phyloP scores from a whole-genome alignment of 148 eudicot species.

The Talinum fruticosum region DNA sequence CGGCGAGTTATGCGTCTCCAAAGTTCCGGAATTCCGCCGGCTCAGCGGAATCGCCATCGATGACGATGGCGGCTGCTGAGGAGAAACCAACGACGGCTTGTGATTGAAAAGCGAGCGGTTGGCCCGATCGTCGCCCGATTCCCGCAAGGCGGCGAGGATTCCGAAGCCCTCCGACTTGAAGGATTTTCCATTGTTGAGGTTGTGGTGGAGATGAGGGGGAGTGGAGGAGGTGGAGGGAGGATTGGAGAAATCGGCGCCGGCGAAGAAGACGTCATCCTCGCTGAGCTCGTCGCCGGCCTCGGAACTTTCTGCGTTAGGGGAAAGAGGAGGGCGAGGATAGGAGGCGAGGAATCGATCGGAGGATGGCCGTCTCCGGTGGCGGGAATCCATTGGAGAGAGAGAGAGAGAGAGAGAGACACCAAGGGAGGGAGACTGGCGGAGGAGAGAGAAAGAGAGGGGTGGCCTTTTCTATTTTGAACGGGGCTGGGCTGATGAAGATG shows the following conservation, averaged over 20 bases:
- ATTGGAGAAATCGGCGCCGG: slow-evolving; percentile 21
- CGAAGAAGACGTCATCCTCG: slow-evolving; percentile 44
- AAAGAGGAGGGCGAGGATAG: slow-evolving; percentile 10
- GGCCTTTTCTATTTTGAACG: not conserved
- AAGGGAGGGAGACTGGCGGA: slow-evolving; percentile 13
- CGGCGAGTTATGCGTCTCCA: not conserved
- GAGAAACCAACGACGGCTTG: not conserved
- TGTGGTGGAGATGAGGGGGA: not conserved
- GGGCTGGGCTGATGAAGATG: not conserved
- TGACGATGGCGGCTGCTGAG: slow-evolving; percentile 15
- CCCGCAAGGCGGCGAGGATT: slow-evolving; percentile 46
- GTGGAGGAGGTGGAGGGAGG: slow-evolving; percentile 19
- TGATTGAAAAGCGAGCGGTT: slow-evolving; percentile 1
- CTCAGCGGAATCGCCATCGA: slow-evolving; percentile 14
- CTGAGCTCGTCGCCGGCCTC: slow-evolving; percentile 35
- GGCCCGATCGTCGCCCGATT: not conserved
- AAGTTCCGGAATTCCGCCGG: slow-evolving; percentile 4
- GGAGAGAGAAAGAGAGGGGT: not conserved
- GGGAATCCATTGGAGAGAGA: slow-evolving; percentile 24
- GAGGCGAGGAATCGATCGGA: slow-evolving; percentile 33
- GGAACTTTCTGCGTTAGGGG: slow-evolving; percentile 1
- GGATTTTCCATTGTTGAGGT: slow-evolving; percentile 12
- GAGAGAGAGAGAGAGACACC: slow-evolving; percentile 59
- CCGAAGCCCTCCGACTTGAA: slow-evolving; percentile 36
- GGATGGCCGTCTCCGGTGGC: slow-evolving; percentile 26